Percentiles rank a stretch among this genome's conserved stretches.
Conservation (phyloP, 306 rosid species). For the Elaeagnus macrophylla region DNA sequence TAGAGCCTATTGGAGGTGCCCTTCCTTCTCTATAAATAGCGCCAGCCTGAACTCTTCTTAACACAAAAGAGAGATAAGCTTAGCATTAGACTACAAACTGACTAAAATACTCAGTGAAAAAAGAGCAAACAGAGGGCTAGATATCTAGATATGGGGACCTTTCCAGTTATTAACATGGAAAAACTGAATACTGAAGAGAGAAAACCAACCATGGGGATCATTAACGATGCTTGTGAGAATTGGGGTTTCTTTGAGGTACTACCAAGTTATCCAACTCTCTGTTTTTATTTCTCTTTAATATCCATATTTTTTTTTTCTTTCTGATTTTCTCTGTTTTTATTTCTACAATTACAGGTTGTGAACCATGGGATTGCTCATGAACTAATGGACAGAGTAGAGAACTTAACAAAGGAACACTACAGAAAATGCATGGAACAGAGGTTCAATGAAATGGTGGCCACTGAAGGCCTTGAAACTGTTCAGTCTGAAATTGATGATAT, state of each 20-base stretch:
- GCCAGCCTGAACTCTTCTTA: conserved; percentile 12
- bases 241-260: conserved; percentile 98
- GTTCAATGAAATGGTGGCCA: conserved; percentile 72
- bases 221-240: conserved; percentile 82
- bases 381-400: conserved; percentile 82
- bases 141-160: conserved; percentile 18
- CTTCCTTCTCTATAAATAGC: conserved; percentile 51
- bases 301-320: not conserved
- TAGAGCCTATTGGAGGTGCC: too few relatives aligned
- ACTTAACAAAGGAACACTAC: conserved; percentile 84
- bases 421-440: conserved; percentile 67
- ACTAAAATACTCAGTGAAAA: too few relatives aligned
- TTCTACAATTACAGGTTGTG: conserved; percentile 39
- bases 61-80: conserved; percentile 1
- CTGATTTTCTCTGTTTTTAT: too few relatives aligned
- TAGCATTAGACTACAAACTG: not conserved
- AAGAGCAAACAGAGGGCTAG: not conserved
- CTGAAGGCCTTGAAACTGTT: conserved; percentile 54
- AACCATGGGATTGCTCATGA: conserved; percentile 78
- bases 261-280: not conserved
- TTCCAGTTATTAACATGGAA: conserved; percentile 75
- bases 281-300: not conserved
- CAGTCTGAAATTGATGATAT: conserved; percentile 52
- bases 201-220: conserved; percentile 45
- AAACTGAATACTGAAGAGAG: conserved; percentile 58